A percentile compares a stretch with the other conserved stretches of the same genome.
These are phyloP conservation scores for Bolboschoenus planiculmis DNA, from an alignment of 176 grass and related monocot species.

Conservation along the genomic window DNA sequence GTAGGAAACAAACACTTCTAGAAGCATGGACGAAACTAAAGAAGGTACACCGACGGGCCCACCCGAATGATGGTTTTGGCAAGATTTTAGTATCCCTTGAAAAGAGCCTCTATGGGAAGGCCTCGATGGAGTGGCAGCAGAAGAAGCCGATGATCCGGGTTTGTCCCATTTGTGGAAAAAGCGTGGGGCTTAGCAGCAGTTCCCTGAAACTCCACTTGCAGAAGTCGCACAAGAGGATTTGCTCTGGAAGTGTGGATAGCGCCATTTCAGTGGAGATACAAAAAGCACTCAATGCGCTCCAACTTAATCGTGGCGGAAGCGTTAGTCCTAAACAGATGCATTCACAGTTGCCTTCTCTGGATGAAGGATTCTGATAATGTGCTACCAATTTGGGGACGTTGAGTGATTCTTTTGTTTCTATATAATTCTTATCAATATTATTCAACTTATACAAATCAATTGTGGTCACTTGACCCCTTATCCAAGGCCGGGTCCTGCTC, in stretches of 20 bases:
- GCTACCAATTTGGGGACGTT: not conserved
- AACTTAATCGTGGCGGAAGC: constrained; percentile 29
- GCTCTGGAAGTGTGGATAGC: constrained; percentile 67
- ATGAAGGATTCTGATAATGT: constrained; percentile 31
- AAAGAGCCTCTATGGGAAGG: constrained; percentile 53
- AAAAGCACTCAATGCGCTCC: constrained; percentile 51
- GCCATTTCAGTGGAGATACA: constrained; percentile 74
- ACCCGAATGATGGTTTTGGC: constrained; percentile 86
- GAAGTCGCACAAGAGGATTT: constrained; percentile 71
- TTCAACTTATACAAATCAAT: not conserved
- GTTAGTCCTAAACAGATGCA: constrained; percentile 40
- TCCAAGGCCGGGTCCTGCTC: not conserved
- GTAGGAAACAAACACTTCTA: constrained; percentile 59
- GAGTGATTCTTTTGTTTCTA: not conserved
- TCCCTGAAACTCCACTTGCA: constrained; percentile 92
- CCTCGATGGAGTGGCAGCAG: constrained; percentile 84
- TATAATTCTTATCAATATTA: not conserved
- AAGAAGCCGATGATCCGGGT: constrained; percentile 68
- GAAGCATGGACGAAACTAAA: constrained; percentile 85
- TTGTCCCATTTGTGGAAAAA: constrained; percentile 82
- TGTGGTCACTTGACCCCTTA: constrained; percentile 5
- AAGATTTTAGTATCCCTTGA: constrained; percentile 72
- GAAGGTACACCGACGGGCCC: constrained; percentile 70
- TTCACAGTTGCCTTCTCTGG: constrained; percentile 20
- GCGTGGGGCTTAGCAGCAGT: constrained; percentile 78